These are phyloP conservation scores for Mortierella antarctica DNA, from an alignment of 192 early-diverging fungal species.

Conservation along the genomic window DNA sequence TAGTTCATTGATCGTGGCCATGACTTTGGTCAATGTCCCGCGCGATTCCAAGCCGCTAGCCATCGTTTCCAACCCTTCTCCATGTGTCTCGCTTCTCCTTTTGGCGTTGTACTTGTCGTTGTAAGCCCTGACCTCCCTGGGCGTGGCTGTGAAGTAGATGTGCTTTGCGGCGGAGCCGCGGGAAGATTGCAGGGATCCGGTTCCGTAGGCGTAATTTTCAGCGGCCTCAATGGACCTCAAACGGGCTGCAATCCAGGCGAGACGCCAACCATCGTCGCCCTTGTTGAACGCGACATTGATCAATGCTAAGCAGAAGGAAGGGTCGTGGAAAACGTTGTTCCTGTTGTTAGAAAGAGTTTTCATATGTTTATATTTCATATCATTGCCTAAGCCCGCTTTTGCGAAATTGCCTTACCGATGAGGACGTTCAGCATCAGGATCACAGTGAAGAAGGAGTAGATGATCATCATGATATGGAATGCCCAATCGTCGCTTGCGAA, in stretches of 20 bases:
- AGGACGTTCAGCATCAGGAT: constrained; percentile 40
- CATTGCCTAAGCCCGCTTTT: too few species aligned
- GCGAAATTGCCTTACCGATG: too few species aligned
- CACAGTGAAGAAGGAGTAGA: constrained; percentile 24
- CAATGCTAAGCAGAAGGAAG: constrained; percentile 7
- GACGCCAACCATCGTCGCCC: constrained; percentile 32
- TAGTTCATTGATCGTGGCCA: too few species aligned
- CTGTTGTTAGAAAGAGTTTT: too few species aligned
- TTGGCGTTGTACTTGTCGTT: constrained; percentile 11
- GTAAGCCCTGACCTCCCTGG: constrained; percentile 9
- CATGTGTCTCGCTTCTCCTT: too few species aligned
- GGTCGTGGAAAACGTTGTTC: background rate
- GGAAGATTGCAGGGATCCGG: constrained; percentile 18
- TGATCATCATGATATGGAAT: constrained; percentile 24
- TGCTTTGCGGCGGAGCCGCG: constrained; percentile 18
- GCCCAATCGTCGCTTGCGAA: constrained; percentile 2
- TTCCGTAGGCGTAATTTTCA: constrained; percentile 33
- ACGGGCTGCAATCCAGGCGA: constrained; percentile 26
- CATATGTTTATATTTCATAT: too few species aligned
- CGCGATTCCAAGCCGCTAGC: too few species aligned
- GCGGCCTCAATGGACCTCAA: constrained; percentile 30
- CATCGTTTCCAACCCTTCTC: too few species aligned
- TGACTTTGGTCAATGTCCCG: too few species aligned
- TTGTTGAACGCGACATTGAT: constrained; percentile 39
- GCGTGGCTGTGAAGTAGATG: constrained; percentile 23